phyloP scores from a whole-genome alignment of 345 rosid species.

The Alliaria petiolata region DNA sequence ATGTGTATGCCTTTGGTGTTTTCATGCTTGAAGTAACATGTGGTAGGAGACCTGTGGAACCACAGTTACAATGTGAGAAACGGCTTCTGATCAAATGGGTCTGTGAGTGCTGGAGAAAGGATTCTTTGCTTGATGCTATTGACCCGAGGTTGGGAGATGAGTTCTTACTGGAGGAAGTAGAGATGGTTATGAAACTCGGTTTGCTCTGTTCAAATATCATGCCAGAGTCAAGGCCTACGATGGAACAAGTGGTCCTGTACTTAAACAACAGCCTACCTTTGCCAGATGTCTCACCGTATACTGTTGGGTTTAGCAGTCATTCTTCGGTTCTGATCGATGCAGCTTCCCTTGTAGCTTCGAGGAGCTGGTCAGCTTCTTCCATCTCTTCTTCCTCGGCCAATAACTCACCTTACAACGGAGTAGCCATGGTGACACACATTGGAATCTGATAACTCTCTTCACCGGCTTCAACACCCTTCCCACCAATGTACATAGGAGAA shows the following conservation, averaged over 20 bases:
- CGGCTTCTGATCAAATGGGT: slow-evolving; percentile 35
- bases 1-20: slow-evolving; percentile 44
- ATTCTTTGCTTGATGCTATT: slow-evolving; percentile 26
- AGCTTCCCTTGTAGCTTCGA: slow-evolving; percentile 21
- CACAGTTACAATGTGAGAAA: slow-evolving; percentile 23
- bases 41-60: slow-evolving; percentile 69
- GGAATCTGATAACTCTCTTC: neutral
- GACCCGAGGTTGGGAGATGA: slow-evolving; percentile 31
- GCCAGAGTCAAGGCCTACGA: slow-evolving; percentile 41
- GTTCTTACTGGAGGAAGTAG: slow-evolving; percentile 32
- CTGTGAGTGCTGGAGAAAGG: slow-evolving; percentile 31
- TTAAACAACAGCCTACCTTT: slow-evolving; percentile 23
- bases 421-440: neutral
- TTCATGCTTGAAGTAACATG: slow-evolving; percentile 48
- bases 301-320: slow-evolving; percentile 8
- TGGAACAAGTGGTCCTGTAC: slow-evolving; percentile 37
- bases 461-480: neutral
- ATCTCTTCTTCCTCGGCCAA: neutral
- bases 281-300: slow-evolving; percentile 29
- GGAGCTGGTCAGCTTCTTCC: neutral
- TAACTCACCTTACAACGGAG: neutral
- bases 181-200: slow-evolving; percentile 45
- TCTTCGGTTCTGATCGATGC: slow-evolving; percentile 27
- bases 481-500: slow-evolving; percentile 7
- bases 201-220: slow-evolving; percentile 30